These are phyloP conservation scores for Candida maesae DNA, from an alignment of 805 yeast genomes.

Conservation along the genomic window DNA sequence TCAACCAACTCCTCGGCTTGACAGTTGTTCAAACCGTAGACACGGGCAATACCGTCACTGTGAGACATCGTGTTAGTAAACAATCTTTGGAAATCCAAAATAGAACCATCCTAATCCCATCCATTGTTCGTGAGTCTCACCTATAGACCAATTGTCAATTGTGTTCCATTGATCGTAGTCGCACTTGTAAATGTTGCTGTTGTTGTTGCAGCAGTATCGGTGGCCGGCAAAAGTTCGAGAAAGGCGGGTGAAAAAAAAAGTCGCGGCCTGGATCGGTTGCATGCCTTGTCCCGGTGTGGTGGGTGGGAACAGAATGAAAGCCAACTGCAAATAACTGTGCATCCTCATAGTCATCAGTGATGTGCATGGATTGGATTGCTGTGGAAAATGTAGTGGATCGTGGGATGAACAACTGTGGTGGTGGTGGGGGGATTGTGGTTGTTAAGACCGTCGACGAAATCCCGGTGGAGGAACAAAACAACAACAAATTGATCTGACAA, in stretches of 20 bases:
- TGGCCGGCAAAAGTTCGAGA: constrained; percentile 11
- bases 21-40: constrained; percentile 98
- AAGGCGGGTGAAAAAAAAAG: constrained; percentile 12
- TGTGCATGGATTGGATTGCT: background rate
- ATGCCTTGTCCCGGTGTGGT: too few relatives aligned
- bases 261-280: too few relatives aligned
- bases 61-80: constrained; percentile 36
- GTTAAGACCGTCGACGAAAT: too few relatives aligned
- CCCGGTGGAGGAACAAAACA: background rate
- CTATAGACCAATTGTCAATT: background rate
- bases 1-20: constrained; percentile 99
- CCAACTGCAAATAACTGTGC: too few relatives aligned
- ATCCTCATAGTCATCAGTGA: too few relatives aligned
- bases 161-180: background rate
- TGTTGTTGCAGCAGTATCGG: too few relatives aligned
- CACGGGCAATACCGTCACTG: constrained; percentile 99
- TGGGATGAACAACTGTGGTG: too few relatives aligned
- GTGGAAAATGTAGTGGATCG: background rate
- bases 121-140: too few relatives aligned
- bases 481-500: constrained; percentile 8
- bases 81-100: background rate
- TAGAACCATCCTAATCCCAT: too few relatives aligned
- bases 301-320: too few relatives aligned
- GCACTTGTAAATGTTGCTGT: background rate
- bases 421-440: background rate